Evolutionary conservation across 78 protist genomes (phyloP), one percentile per base, ranked within the genome.

Genomic region (Cyanophora paradoxa): DNA sequence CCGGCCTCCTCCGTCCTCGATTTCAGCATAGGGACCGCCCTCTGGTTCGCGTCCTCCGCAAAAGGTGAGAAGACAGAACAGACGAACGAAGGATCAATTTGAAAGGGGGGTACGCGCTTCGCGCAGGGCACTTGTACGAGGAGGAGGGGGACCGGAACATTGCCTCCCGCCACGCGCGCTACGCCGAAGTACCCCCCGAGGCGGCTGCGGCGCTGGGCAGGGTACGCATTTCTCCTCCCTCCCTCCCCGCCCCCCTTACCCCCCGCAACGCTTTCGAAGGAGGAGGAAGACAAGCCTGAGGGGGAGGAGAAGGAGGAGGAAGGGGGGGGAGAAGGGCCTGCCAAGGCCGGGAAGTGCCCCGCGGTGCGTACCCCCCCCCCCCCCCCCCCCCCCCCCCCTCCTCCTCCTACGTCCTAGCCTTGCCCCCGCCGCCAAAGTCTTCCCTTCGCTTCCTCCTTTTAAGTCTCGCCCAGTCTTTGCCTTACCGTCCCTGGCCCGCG

Each of bases 31-130:
- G 92, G 84, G n/a, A 31, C 82, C 1, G 94, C 94, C 36, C 54
- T 90, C 2, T 90, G 88, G 88, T 87, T 85, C 42, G 91, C 90
- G 3, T 31, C 76, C n/a, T n/a, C n/a, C n/a, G n/a, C n/a, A n/a
- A n/a, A 78, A 34, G 50, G 26, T 16, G 67, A 48, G 20, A 52
- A 76, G 1, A 6, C 36, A 37, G 19, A 0, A 31, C 22, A 40
- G n/a, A 26, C 3, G 20, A 33, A 31, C 77, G 16, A 67, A 46
- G 62, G 20, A 28, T 33, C 16, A 64, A 65, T 57, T 66, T 80
- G 33, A 48, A 17, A 48, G 14, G 37, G 58, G 11, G 61, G 76
- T 7, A 5, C 52, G 14, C 70, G 16, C 59, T 52, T 10, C 59
- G 26, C 59, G 10, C 20, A 4, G 59, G 10, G 26, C 59, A 52